Conservation (phyloP, 805 yeast genomes). For the Saturnispora besseyi region DNA sequence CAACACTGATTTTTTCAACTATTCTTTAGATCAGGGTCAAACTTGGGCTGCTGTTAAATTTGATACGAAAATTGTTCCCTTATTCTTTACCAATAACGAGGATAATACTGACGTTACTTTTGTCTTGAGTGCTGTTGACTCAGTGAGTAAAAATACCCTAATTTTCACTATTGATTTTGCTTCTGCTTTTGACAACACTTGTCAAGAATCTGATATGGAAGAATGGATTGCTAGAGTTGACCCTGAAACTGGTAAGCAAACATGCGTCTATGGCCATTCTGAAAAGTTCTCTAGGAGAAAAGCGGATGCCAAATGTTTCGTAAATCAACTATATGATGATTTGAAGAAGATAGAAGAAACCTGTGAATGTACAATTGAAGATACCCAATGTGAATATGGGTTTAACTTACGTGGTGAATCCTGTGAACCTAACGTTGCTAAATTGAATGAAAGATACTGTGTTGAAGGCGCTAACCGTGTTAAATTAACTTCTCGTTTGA, state of each 20-base stretch:
- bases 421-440: slow-evolving; percentile 35
- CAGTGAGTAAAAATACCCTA: slow-evolving; percentile 13
- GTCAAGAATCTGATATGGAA: slow-evolving; percentile 52
- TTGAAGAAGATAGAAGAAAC: slow-evolving; percentile 39
- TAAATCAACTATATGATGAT: slow-evolving; percentile 39
- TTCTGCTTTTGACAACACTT: slow-evolving; percentile 40
- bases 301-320: slow-evolving; percentile 54
- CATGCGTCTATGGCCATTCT: slow-evolving; percentile 62
- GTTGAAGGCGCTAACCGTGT: slow-evolving; percentile 14
- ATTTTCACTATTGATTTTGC: slow-evolving; percentile 44
- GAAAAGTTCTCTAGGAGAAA: slow-evolving; percentile 60
- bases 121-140: slow-evolving; percentile 37
- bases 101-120: slow-evolving; percentile 65
- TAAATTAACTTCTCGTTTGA: slow-evolving; percentile 19
- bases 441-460: slow-evolving; percentile 18
- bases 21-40: slow-evolving; percentile 66
- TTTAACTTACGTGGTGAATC: slow-evolving; percentile 31
- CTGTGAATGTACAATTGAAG: slow-evolving; percentile 57
- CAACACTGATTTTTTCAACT: slow-evolving; percentile 26
- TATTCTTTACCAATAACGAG: slow-evolving; percentile 35
- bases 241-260: slow-evolving; percentile 25
- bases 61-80: slow-evolving; percentile 27
- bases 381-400: slow-evolving; percentile 62
- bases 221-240: slow-evolving; percentile 46
- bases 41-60: slow-evolving; percentile 50